Evolutionary conservation across 345 rosid species (phyloP), one percentile per base, ranked within the genome.

Genomic region (Turnera subulata): DNA sequence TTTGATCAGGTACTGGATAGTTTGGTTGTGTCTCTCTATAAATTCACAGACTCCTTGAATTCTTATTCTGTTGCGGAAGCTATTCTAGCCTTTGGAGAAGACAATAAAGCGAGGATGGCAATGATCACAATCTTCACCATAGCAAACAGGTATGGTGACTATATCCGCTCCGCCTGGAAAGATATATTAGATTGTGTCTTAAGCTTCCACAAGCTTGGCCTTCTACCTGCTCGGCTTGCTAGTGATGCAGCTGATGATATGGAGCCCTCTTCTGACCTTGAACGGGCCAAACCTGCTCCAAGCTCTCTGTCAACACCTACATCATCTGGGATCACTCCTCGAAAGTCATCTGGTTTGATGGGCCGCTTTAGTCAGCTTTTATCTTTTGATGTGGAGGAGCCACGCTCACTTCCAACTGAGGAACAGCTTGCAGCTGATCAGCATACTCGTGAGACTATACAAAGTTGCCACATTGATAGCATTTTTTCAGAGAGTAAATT

Each of bases 401-500:
- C 90, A 39, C 75, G 56, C 44, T 53, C 73, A 52, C 76, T 66
- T 64, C 81, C 82, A 46, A 73, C 77, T 9, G 83, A 76, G 64
- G 82, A 86, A 76, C 78, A 83, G 50, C 70, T 81, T 21, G 88
- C 84, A 14, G 82, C 81, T 56, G 71, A 82, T 56, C 80, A 73
- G 50, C 57, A 40, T 4, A 75, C 81, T 59, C 73, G 70, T 61
- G 82, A 80, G 60, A 76, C 83, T 46, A 80, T 84, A 56, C 76
- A 75, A 64, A 72, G 59, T 60, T 84, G 84, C 50, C 78, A 78
- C 61, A 72, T 86, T 52, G 83, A 82, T 66, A 80, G 76, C 63
- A 78, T 86, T 71, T 86, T 86, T 72, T 59, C 77, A 13, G 95
- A 86, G 67, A 82, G 90, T 71, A 86, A 86, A 64, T 86, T 86